A percentile compares a stretch with the other conserved stretches of the same genome.
Evolutionary conservation across 208 protist species (phyloP).

Genomic region (Acanthamoeba quina): DNA sequence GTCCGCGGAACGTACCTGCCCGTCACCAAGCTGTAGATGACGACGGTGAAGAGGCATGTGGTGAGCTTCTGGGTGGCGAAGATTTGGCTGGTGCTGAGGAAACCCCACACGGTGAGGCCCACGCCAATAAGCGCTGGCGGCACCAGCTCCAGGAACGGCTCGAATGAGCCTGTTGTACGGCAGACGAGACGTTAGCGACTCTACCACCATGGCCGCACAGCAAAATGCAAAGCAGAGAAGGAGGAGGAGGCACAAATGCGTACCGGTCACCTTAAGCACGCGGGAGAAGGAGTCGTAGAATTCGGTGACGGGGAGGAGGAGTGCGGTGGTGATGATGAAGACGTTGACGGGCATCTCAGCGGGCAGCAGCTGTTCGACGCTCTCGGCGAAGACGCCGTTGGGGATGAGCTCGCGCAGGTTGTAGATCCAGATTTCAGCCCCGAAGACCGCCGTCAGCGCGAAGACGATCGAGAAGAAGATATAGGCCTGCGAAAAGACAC

Average conservation of each 20-base stretch:
- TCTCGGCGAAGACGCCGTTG: not conserved
- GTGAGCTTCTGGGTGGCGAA: slow-evolving; percentile 16
- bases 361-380: not conserved
- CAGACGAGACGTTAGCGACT: not conserved
- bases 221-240: too few relatives aligned
- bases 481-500: not conserved
- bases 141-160: not conserved
- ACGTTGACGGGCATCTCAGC: slow-evolving; percentile 7
- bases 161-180: not conserved
- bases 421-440: not conserved
- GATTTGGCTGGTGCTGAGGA: not conserved
- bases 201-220: too few relatives aligned
- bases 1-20: not conserved
- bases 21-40: slow-evolving; percentile 16
- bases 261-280: not conserved
- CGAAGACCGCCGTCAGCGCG: not conserved
- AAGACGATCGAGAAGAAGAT: slow-evolving; percentile 22
- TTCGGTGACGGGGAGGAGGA: slow-evolving; percentile 10
- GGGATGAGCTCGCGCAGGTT: not conserved
- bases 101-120: not conserved
- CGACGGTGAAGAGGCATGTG: not conserved
- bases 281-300: slow-evolving; percentile 37
- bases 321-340: not conserved
- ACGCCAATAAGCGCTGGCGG: not conserved
- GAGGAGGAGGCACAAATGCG: not conserved